phyloP scores from a whole-genome alignment of 208 protist species.

The Herpetomonas muscarum region DNA sequence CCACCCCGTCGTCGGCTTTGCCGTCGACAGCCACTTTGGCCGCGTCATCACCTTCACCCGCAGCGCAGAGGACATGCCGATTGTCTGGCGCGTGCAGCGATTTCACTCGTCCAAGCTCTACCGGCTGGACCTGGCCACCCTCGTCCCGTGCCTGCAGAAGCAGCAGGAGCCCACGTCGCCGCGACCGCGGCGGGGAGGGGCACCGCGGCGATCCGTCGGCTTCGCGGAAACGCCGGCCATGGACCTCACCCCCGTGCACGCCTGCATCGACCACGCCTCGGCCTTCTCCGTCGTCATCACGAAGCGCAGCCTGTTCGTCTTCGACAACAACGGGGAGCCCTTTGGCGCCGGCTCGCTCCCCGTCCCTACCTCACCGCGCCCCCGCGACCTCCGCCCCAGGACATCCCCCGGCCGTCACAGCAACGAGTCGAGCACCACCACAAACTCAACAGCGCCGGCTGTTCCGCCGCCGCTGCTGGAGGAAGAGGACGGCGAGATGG shows the following conservation, averaged over 20 bases:
- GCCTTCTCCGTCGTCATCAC: constrained; percentile 56
- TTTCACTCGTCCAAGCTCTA: constrained; percentile 33
- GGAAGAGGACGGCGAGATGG: constrained; percentile 54
- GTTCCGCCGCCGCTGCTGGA: constrained; percentile 29
- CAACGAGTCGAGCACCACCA: too few relatives aligned
- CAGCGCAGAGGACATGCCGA: constrained; percentile 42
- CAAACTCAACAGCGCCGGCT: too few relatives aligned
- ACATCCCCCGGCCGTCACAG: too few relatives aligned
- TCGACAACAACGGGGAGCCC: constrained; percentile 66
- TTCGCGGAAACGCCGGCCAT: neutral
- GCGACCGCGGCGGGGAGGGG: neutral
- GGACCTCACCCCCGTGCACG: constrained; percentile 39
- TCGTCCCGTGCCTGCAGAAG: constrained; percentile 14
- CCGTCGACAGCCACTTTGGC: constrained; percentile 24
- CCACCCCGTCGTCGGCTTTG: constrained; percentile 55
- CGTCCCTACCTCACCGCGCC: neutral
- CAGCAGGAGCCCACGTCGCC: neutral
- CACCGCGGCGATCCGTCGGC: neutral
- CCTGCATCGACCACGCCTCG: constrained; percentile 32
- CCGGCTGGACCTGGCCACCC: constrained; percentile 22
- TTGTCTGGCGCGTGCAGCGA: constrained; percentile 77
- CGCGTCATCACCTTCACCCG: constrained; percentile 65
- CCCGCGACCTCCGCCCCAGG: constrained; percentile 10
- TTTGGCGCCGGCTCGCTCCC: constrained; percentile 56
- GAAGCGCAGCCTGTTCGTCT: constrained; percentile 54